Conservation (phyloP, 106 monocot species). For the Allium sativum region DNA sequence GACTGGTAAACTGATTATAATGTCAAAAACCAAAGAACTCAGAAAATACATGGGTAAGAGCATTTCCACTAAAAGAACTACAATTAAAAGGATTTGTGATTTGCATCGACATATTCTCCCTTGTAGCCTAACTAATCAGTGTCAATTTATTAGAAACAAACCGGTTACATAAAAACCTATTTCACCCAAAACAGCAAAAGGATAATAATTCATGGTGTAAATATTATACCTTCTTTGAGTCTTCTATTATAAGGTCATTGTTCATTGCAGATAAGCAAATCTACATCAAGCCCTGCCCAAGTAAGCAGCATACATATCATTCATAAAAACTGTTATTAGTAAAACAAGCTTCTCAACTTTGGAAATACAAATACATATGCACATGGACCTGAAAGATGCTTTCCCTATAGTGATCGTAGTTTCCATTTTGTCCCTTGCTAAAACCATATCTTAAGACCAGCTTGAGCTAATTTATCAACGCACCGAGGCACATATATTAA, state of each 20-base stretch:
- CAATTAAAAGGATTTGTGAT: too few relatives aligned
- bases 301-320: conserved; percentile 50
- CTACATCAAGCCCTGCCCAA: conserved; percentile 60
- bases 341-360: too few relatives aligned
- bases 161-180: too few relatives aligned
- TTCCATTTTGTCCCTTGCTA: conserved; percentile 98
- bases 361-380: too few relatives aligned
- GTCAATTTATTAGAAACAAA: too few relatives aligned
- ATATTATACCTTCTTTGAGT: conserved; percentile 25
- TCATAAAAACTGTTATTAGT: neutral
- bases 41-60: too few relatives aligned
- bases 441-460: conserved; percentile 94
- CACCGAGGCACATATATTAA: conserved; percentile 37
- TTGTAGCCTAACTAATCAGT: too few relatives aligned
- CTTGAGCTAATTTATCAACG: conserved; percentile 80
- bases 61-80: too few relatives aligned
- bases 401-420: conserved; percentile 96
- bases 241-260: conserved; percentile 18
- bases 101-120: too few relatives aligned
- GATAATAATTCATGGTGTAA: conserved; percentile 31
- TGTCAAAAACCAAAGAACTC: too few relatives aligned
- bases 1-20: too few relatives aligned
- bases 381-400: neutral
- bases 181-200: too few relatives aligned
- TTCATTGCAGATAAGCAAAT: conserved; percentile 37